These are phyloP conservation scores for Trichoderma simmonsii DNA, from an alignment of 2,329 filamentous ascomycete genomes.

Conservation along the genomic window DNA sequence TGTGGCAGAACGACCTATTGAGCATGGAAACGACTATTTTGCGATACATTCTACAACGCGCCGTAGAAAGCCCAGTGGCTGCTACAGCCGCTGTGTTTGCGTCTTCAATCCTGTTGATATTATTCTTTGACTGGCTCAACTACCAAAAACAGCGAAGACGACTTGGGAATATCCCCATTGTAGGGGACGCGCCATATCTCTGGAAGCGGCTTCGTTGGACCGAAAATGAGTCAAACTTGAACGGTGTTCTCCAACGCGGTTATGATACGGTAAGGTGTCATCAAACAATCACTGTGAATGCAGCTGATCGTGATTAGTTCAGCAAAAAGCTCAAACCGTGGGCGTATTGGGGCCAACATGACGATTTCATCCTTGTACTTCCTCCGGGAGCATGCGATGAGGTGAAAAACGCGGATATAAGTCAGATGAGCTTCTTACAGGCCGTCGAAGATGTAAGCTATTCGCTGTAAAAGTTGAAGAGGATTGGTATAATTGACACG, in stretches of 20 bases:
- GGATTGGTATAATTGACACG: background rate
- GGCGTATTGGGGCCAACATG: constrained; percentile 15
- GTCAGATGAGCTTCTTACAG: constrained; percentile 14
- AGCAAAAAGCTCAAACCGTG: constrained; percentile 7
- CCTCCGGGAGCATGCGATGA: constrained; percentile 10
- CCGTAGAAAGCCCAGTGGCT: background rate
- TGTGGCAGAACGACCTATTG: background rate
- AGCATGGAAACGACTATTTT: background rate
- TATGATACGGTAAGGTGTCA: background rate
- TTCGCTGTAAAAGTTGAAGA: background rate
- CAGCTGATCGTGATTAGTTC: background rate
- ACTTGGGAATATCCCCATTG: background rate
- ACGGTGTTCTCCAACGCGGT: background rate
- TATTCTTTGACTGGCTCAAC: background rate
- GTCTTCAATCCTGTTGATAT: background rate
- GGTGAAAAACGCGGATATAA: constrained; percentile 3
- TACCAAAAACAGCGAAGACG: constrained; percentile 6
- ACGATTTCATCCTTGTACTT: constrained; percentile 14
- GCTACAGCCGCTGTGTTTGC: background rate
- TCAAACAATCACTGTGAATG: background rate
- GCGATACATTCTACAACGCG: no score
- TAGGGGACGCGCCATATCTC: constrained; percentile 16
- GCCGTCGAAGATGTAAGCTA: constrained; percentile 12
- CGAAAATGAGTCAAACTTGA: constrained; percentile 1
- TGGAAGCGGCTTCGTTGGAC: constrained; percentile 16